These are phyloP conservation scores for Eucalyptus sp. DNA, from an alignment of 345 rosid species.

Conservation along the genomic window DNA sequence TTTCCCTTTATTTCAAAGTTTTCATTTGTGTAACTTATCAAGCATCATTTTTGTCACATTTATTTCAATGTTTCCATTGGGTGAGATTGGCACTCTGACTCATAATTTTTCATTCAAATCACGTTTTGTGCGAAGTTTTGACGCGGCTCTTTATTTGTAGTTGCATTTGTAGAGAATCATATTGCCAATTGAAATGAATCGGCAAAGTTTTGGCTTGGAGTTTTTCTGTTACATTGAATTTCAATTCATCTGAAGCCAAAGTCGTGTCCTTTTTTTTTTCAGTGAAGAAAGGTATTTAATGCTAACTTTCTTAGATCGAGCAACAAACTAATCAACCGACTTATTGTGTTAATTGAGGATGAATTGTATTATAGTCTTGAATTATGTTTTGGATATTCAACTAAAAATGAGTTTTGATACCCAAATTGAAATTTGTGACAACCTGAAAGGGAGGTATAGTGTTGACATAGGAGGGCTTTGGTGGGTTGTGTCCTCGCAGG, in stretches of 20 bases:
- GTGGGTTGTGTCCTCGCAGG: too few species aligned
- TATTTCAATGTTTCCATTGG: too few species aligned
- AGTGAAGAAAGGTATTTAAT: neutral
- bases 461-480: too few species aligned
- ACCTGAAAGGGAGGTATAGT: too few species aligned
- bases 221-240: too few species aligned
- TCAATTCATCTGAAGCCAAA: neutral
- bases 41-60: neutral
- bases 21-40: neutral
- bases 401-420: too few species aligned
- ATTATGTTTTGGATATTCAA: too few species aligned
- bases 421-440: too few species aligned
- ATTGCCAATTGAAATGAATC: neutral
- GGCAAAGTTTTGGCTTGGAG: neutral
- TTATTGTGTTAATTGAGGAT: too few species aligned
- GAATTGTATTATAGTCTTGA: too few species aligned
- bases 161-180: neutral
- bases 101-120: too few species aligned
- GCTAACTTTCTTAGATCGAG: neutral
- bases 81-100: neutral
- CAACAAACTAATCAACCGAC: neutral
- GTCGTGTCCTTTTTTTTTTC: neutral
- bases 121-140: neutral
- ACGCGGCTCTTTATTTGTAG: neutral
- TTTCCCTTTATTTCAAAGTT: neutral